Conservation (phyloP, 1,284 basidiomycete species). For the Coniophora puteana region DNA sequence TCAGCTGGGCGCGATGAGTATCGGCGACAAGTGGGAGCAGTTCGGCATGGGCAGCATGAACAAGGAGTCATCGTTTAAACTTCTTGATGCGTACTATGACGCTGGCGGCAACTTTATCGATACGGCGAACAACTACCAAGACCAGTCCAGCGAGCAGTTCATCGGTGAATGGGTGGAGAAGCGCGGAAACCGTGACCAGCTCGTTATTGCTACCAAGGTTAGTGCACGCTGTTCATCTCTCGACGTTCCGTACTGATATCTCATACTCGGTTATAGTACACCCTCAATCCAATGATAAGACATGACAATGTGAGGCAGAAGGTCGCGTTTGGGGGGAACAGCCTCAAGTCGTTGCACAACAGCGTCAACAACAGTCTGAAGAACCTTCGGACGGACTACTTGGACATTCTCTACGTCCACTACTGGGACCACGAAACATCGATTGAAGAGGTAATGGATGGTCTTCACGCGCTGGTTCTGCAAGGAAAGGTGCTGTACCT, state of each 20-base stretch:
- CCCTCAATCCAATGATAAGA: conserved; percentile 28
- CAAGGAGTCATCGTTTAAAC: conserved; percentile 26
- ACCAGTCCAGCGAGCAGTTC: conserved; percentile 31
- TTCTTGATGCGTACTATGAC: conserved; percentile 29
- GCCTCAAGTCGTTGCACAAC: conserved; percentile 39
- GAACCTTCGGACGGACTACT: conserved; percentile 54
- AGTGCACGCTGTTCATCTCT: neutral
- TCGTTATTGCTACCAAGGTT: conserved; percentile 31
- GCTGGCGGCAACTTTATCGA: conserved; percentile 24
- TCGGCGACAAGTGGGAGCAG: conserved; percentile 36
- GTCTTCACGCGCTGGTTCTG: conserved; percentile 40
- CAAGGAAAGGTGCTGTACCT: conserved; percentile 48
- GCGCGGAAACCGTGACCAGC: conserved; percentile 32
- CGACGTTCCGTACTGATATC: neutral
- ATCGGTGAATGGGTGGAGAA: conserved; percentile 36
- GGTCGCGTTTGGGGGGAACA: conserved; percentile 45
- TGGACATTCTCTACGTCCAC: conserved; percentile 52
- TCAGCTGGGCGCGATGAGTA: conserved; percentile 40
- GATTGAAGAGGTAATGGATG: conserved; percentile 55
- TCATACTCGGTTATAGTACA: conserved; percentile 22
- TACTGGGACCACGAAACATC: conserved; percentile 52
- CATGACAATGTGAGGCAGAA: conserved; percentile 29
- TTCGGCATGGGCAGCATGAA: conserved; percentile 25
- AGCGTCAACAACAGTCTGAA: conserved; percentile 45
- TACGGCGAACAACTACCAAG: conserved; percentile 21